A percentile compares a stretch with the other conserved stretches of the same genome.
Conservation (phyloP, 208 protist species). For the Acanthamoeba culbertsoni region DNA sequence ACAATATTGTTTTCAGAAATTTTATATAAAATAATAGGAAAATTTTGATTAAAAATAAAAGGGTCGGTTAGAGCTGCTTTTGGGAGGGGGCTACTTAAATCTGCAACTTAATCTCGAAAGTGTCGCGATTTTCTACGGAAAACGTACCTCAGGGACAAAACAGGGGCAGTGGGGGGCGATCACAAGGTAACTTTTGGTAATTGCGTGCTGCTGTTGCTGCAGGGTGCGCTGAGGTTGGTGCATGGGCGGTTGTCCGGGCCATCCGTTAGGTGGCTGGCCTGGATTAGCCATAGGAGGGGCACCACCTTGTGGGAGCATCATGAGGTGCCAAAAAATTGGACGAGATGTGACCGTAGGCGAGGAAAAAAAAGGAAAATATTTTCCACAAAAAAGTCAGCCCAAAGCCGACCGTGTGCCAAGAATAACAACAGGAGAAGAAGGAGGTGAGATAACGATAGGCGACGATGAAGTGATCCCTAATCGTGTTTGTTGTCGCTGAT, state of each 20-base stretch:
- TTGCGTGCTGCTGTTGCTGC: constrained; percentile 1
- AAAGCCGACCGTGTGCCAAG: not conserved
- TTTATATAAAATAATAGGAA: not conserved
- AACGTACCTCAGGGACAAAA: not conserved
- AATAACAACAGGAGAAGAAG: not conserved
- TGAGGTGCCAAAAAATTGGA: not conserved
- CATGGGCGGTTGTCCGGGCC: not conserved
- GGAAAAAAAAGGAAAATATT: not conserved
- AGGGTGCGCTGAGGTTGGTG: not conserved
- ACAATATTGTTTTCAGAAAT: no score
- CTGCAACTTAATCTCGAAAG: not conserved
- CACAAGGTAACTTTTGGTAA: not conserved
- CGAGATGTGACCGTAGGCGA: not conserved
- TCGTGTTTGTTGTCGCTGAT: not conserved
- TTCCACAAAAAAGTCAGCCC: no score
- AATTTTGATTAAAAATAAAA: not conserved
- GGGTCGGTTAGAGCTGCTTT: not conserved
- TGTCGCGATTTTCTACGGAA: not conserved
- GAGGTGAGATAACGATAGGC: not conserved
- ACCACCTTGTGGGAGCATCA: not conserved
- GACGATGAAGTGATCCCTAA: not conserved
- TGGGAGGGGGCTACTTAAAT: not conserved
- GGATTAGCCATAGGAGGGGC: no score
- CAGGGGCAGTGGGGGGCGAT: not conserved
- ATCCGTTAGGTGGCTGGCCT: not conserved